phyloP scores from a whole-genome alignment of 1,139 yeast species.

The Saccharomyces hybrid region DNA sequence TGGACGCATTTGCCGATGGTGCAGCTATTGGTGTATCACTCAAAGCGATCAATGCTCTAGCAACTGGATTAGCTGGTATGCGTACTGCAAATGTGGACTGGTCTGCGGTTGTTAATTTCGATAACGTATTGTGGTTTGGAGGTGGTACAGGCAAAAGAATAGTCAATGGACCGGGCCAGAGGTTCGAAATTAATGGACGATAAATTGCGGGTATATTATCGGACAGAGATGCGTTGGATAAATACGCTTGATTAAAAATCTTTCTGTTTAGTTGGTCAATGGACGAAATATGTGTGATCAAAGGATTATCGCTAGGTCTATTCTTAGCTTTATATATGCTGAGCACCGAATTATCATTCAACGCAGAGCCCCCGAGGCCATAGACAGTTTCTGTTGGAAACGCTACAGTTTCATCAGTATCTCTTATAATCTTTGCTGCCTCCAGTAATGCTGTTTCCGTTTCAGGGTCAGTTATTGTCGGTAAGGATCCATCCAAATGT shows the following conservation, averaged over 20 bases:
- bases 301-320: slow-evolving; percentile 91
- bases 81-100: slow-evolving; percentile 90
- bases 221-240: slow-evolving; percentile 10
- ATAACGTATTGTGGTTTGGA: slow-evolving; percentile 42
- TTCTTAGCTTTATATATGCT: slow-evolving; percentile 82
- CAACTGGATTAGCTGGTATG: slow-evolving; percentile 79
- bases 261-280: slow-evolving; percentile 59
- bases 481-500: slow-evolving; percentile 29
- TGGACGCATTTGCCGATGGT: slow-evolving; percentile 95
- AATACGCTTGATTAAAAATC: slow-evolving; percentile 29
- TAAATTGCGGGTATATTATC: slow-evolving; percentile 60
- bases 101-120: slow-evolving; percentile 72
- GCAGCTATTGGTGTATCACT: slow-evolving; percentile 92
- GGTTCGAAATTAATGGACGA: slow-evolving; percentile 49
- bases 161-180: slow-evolving; percentile 97
- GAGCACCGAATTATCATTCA: slow-evolving; percentile 62
- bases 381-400: slow-evolving; percentile 97
- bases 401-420: slow-evolving; percentile 61
- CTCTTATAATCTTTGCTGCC: slow-evolving; percentile 53
- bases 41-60: slow-evolving; percentile 81
- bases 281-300: slow-evolving; percentile 84
- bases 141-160: slow-evolving; percentile 62
- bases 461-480: slow-evolving; percentile 43
- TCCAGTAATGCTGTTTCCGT: slow-evolving; percentile 44
- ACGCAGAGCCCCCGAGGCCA: slow-evolving; percentile 87